Evolutionary conservation across 805 yeast species (phyloP).

Genomic region (Kodamaea neixiangensis): DNA sequence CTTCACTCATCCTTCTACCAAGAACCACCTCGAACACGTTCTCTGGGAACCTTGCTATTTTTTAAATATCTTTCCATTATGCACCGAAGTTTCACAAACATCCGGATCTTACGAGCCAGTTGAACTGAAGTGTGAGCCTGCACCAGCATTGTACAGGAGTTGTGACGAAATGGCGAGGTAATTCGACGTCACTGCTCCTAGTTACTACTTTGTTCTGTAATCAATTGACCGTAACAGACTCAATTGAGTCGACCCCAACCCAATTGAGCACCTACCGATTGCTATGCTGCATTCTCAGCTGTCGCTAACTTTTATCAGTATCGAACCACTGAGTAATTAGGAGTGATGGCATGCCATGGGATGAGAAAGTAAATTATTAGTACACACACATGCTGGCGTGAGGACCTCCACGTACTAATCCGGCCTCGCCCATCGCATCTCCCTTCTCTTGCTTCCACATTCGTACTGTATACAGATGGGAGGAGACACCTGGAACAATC

Average conservation of each 20-base stretch:
- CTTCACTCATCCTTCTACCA: background rate
- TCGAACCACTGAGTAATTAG: background rate
- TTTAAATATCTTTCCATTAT: background rate
- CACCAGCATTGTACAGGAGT: background rate
- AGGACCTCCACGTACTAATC: background rate
- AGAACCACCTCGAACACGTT: too few species aligned
- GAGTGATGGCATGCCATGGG: background rate
- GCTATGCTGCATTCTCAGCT: background rate
- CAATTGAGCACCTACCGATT: background rate
- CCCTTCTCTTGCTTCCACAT: background rate
- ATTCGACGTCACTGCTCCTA: too few species aligned
- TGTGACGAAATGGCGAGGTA: background rate
- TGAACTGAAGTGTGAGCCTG: background rate
- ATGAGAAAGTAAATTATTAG: background rate
- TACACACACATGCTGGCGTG: background rate
- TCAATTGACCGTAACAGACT: background rate
- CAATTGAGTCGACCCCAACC: background rate
- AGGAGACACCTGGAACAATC: background rate
- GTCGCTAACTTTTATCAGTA: background rate
- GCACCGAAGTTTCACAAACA: constrained; percentile 1
- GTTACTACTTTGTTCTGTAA: background rate
- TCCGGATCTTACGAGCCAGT: background rate
- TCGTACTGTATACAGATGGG: background rate
- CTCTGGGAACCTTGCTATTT: background rate
- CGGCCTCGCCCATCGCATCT: background rate